Base-by-base conservation (phyloP, 2,329 filamentous ascomycete species). In the Eutypa lata region DNA sequence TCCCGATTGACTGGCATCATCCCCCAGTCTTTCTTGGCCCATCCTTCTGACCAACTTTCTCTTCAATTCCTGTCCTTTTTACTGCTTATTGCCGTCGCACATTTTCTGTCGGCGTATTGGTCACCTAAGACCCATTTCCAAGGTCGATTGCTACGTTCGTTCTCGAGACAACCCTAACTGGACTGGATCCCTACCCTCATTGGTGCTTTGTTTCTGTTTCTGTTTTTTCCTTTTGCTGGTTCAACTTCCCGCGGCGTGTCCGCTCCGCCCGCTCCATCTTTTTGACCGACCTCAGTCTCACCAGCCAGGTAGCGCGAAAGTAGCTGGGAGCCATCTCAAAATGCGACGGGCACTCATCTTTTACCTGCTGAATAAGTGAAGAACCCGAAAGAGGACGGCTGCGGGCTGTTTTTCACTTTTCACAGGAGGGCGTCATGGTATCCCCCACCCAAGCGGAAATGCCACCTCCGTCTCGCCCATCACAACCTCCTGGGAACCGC, bases 381-480 rank as follows among this genome's bases (percentile, higher is more conserved):
- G 55, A 56, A 48, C 55, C 42, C 47, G 55, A 56, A 53, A 52
- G 56, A 58, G 48, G 57, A 58, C 60, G 50, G 35, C 33, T 47
- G 48, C 49, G 42, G 54, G 24, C 19, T 58, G 51, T 48, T 51
- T 49, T 57, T 53, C 37, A 52, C 43, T 38, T 47, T 24, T 51
- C 43, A 26, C 47, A 54, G 53, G 49, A 57, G 53, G 50, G 40
- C 51, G 54, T 53, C 56, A 54, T 48, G 28, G 26, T 42, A 45
- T 52, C 49, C 53, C 54, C 56, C 52, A 33, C 58, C 48, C 52
- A 53, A 51, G 56, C 53, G 57, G 63, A 57, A 22, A 68, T 68
- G 65, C 56, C 65, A 54, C 63, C 63, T 53, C 57, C 61, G 51
- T 63, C 61, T 53, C 61, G 57, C 55, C 59, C 59, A 52, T 65